Evolutionary conservation across 1,139 yeast species (phyloP).

Genomic region (Yamadazyma songkhlaensis): DNA sequence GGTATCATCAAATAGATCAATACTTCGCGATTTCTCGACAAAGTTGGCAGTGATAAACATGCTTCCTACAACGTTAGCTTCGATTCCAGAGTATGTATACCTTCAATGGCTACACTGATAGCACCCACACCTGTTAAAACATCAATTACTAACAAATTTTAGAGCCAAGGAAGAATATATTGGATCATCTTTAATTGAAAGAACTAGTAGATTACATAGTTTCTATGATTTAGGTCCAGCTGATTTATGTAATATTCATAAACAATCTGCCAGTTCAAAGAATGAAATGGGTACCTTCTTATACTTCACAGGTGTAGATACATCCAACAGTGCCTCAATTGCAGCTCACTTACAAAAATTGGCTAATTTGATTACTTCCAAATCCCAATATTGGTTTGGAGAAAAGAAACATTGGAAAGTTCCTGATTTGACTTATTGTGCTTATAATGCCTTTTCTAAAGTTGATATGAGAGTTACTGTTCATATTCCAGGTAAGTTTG

Average conservation of each 20-base stretch:
- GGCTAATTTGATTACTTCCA: conserved; percentile 63
- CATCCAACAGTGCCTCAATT: conserved; percentile 55
- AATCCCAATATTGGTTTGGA: conserved; percentile 57
- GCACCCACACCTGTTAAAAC: no score
- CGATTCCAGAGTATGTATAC: conserved; percentile 46
- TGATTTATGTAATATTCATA: conserved; percentile 74
- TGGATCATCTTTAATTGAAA: conserved; percentile 50
- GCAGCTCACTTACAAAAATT: conserved; percentile 76
- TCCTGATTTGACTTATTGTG: conserved; percentile 55
- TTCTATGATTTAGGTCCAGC: conserved; percentile 77
- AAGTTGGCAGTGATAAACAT: conserved; percentile 16
- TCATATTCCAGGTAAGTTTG: conserved; percentile 61
- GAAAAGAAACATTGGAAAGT: conserved; percentile 76
- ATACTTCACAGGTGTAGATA: conserved; percentile 57
- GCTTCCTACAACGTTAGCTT: conserved; percentile 44
- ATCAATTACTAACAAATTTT: conserved; percentile 4
- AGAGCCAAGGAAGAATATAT: conserved; percentile 49
- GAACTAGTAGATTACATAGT: conserved; percentile 49
- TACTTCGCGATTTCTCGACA: conserved; percentile 5
- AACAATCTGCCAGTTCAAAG: conserved; percentile 41
- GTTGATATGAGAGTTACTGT: conserved; percentile 72
- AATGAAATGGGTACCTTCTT: conserved; percentile 51
- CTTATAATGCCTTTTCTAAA: conserved; percentile 56
- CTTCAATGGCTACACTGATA: not conserved
- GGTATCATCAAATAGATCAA: no score